phyloP scores from a whole-genome alignment of 192 early-diverging fungal genomes.

The Backusella circina region DNA sequence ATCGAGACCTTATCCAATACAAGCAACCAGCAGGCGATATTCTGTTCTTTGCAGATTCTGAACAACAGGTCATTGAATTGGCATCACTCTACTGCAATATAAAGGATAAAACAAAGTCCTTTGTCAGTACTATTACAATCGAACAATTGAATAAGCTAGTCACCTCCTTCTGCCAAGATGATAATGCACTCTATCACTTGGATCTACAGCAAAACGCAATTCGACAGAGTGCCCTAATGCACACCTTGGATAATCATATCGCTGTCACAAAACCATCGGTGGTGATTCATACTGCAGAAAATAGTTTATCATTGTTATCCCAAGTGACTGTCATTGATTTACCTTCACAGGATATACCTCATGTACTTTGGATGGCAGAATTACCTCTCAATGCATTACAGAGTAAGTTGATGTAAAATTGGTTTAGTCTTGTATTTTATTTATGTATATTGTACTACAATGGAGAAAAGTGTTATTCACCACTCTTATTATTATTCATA shows the following conservation, averaged over 20 bases:
- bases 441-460: background rate
- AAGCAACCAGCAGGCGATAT: background rate
- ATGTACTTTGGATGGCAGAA: conserved; percentile 45
- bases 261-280: conserved; percentile 30
- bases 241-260: conserved; percentile 8
- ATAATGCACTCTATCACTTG: background rate
- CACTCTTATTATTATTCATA: too few species aligned
- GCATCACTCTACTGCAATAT: background rate
- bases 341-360: conserved; percentile 36
- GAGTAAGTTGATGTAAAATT: conserved; percentile 27
- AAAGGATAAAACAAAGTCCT: background rate
- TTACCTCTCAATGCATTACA: conserved; percentile 40
- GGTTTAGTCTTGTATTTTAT: background rate
- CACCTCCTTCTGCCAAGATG: background rate
- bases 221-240: background rate
- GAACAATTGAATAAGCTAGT: background rate
- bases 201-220: background rate
- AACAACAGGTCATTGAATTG: background rate
- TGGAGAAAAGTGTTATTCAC: too few species aligned
- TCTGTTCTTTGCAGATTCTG: background rate
- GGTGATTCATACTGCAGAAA: conserved; percentile 33
- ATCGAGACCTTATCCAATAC: background rate
- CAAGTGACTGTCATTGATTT: conserved; percentile 37
- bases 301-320: conserved; percentile 5
- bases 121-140: background rate